phyloP scores from a whole-genome alignment of 2,329 filamentous ascomycete species.

The Aspergillus thermomutatus region DNA sequence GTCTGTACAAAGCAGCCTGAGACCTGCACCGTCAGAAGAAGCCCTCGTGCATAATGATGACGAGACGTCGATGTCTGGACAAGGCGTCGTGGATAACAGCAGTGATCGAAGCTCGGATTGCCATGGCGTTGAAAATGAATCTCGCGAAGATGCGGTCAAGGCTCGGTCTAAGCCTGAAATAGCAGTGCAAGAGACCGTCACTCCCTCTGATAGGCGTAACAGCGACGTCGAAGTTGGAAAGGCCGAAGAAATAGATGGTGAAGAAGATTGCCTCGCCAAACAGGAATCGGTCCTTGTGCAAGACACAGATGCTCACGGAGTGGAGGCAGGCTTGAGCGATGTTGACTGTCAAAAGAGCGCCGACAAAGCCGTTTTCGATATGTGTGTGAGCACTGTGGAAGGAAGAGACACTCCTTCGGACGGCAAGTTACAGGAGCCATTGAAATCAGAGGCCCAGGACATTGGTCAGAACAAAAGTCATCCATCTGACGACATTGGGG shows the following conservation, averaged over 20 bases:
- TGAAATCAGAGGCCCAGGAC: background rate
- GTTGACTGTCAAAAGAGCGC: too few species aligned
- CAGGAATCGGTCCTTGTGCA: background rate
- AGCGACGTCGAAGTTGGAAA: background rate
- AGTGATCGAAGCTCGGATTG: conserved; percentile 16
- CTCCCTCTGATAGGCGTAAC: background rate
- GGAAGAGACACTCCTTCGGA: background rate
- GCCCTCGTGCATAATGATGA: conserved; percentile 24
- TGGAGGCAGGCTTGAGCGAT: background rate
- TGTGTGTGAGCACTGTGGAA: too few species aligned
- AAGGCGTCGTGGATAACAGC: conserved; percentile 24
- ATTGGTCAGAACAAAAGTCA: background rate
- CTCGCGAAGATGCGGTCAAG: background rate
- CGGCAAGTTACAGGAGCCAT: background rate
- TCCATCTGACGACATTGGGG: background rate
- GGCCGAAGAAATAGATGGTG: background rate
- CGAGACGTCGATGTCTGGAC: conserved; percentile 21
- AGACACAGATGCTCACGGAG: background rate
- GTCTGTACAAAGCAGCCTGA: conserved; percentile 21
- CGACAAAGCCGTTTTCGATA: too few species aligned
- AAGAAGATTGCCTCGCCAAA: background rate
- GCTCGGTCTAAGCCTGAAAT: background rate
- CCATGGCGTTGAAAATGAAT: conserved; percentile 8
- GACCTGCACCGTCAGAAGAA: conserved; percentile 33
- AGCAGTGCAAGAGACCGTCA: background rate